phyloP scores from a whole-genome alignment of 2,329 filamentous ascomycete species.

The Claviceps capensis region DNA sequence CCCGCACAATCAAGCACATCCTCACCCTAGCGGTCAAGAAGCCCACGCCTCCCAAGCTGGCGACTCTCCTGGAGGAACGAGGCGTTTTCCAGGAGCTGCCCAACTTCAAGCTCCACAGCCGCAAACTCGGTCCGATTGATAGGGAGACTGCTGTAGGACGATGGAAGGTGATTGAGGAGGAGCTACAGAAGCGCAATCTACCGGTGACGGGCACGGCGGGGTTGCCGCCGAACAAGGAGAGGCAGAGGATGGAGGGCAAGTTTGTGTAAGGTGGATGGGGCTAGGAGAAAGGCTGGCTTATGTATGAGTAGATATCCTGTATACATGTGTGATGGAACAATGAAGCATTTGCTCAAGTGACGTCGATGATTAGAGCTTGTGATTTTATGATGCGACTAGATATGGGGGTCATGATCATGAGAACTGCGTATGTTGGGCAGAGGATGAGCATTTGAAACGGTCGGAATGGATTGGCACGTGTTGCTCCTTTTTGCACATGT shows the following conservation, averaged over 20 bases:
- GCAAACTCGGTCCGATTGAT: conserved; percentile 56
- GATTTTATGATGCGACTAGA: no score
- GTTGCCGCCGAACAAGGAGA: conserved; percentile 27
- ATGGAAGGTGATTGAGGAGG: conserved; percentile 67
- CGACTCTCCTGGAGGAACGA: conserved; percentile 38
- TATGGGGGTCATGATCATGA: no score
- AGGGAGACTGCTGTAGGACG: conserved; percentile 58
- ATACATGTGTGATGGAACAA: no score
- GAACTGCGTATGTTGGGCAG: no score
- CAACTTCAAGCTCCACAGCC: conserved; percentile 57
- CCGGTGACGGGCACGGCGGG: conserved; percentile 37
- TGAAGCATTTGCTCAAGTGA: background rate
- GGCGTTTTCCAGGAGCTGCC: conserved; percentile 36
- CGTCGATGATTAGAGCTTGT: no score
- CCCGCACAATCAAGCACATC: conserved; percentile 39
- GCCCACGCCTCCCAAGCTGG: conserved; percentile 48
- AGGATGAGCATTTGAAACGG: no score
- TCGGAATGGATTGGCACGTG: no score
- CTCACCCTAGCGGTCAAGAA: conserved; percentile 38
- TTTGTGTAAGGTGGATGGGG: conserved; percentile 8
- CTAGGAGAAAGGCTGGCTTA: background rate
- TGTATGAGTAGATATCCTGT: background rate
- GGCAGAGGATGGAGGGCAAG: conserved; percentile 28
- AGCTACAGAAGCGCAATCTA: conserved; percentile 48
- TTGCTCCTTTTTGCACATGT: no score